Evolutionary conservation across 805 yeast species (phyloP).

Genomic region (Kluyveromyces nonfermentans): DNA sequence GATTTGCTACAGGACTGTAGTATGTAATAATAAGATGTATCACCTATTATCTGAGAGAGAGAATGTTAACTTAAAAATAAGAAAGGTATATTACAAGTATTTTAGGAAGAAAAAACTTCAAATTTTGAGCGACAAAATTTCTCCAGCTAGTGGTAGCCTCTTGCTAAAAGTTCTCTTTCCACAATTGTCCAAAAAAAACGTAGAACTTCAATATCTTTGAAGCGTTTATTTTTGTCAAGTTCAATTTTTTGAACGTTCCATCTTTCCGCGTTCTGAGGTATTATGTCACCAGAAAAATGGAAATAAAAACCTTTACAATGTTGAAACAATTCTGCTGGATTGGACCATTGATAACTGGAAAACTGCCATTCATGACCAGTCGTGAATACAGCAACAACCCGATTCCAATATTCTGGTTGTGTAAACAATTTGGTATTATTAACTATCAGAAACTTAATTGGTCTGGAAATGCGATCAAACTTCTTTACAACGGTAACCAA

Average conservation of each 20-base stretch:
- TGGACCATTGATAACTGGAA: constrained; percentile 71
- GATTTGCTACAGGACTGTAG: not conserved
- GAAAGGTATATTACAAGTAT: not conserved
- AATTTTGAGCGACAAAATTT: no score
- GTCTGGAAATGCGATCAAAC: constrained; percentile 24
- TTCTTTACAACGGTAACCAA: constrained; percentile 25
- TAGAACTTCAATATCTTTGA: constrained; percentile 80
- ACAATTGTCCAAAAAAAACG: constrained; percentile 78
- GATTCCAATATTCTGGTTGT: constrained; percentile 95
- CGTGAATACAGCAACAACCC: constrained; percentile 91
- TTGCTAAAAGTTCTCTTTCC: constrained; percentile 60
- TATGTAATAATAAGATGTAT: not conserved
- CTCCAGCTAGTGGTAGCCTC: constrained; percentile 41
- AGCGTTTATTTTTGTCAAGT: constrained; percentile 74
- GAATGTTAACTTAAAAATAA: no score
- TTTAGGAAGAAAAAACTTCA: no score
- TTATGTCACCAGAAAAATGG: constrained; percentile 65
- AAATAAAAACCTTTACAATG: constrained; percentile 76
- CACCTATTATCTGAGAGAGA: not conserved
- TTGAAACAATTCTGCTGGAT: constrained; percentile 74
- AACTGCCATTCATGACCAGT: constrained; percentile 99
- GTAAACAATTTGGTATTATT: constrained; percentile 80
- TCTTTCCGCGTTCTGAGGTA: constrained; percentile 64
- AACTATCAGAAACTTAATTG: constrained; percentile 48
- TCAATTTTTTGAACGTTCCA: constrained; percentile 84